Evolutionary conservation across 1,284 basidiomycete genomes (phyloP).

Genomic region (Cystobasidiaceae sp.): DNA sequence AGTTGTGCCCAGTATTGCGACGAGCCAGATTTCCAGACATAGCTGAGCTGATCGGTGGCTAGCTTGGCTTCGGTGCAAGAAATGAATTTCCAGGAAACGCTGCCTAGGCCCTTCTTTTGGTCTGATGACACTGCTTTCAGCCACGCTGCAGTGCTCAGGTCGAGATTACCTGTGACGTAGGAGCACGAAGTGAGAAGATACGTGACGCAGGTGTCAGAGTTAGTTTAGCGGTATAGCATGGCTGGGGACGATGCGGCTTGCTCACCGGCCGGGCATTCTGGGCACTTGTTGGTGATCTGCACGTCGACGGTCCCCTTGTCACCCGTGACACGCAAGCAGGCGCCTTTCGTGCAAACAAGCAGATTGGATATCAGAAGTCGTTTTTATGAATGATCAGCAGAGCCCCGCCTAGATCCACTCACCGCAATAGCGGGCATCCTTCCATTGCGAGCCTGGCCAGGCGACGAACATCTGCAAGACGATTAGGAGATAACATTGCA

Average conservation of each 20-base stretch:
- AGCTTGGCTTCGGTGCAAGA: not conserved
- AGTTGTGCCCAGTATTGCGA: slow-evolving; percentile 4
- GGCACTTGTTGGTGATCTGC: slow-evolving; percentile 9
- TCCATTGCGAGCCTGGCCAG: not conserved
- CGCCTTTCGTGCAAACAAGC: not conserved
- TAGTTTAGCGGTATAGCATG: no score
- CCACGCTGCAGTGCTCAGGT: not conserved
- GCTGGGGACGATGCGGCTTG: no score
- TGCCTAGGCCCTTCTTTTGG: no score
- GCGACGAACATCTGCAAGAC: slow-evolving; percentile 3
- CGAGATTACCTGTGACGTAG: not conserved
- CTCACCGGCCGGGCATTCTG: no score
- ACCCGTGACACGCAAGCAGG: not conserved
- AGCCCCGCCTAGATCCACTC: not conserved
- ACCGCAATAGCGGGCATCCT: not conserved
- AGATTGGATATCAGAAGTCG: not conserved
- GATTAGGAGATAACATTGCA: not conserved
- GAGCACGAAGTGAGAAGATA: no score
- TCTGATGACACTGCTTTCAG: no score
- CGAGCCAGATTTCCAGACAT: not conserved
- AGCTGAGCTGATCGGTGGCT: not conserved
- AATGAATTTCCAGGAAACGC: not conserved
- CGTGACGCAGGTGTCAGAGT: no score
- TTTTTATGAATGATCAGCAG: not conserved
- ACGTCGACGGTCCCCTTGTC: not conserved